Base-by-base conservation (phyloP, 2,329 filamentous ascomycete species). In the Coniochaeta hoffmannii region DNA sequence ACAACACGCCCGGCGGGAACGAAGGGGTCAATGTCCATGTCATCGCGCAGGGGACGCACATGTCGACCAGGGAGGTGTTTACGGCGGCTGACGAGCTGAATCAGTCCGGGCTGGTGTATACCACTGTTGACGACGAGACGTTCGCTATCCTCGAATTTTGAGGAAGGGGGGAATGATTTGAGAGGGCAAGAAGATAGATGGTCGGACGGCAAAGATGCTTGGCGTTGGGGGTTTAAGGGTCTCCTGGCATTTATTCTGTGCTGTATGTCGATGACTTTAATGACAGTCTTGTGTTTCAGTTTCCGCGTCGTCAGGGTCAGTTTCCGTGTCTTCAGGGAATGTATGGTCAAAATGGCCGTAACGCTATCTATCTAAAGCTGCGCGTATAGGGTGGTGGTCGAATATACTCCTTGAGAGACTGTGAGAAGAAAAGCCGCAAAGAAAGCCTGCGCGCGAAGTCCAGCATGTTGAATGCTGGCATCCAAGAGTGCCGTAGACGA, bases 41-140 rank as follows among this genome's bases (percentile, higher is more conserved):
- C 58, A 89, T 99, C 63, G 85, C 88, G 11, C 76, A 77, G 50
- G 77, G 80, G 57, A 76, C 87, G 17, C 77, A 81, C 8, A 72
- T 97, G 72, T 78, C 86, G 9, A 72, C 85, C 30, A 77, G 78
- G 26, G 89, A 95, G 49, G 88, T 94, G 14, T 75, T 86, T 62
- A 82, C 80, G 53, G 92, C 85, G n/a, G 84, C 88, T 10, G 90
- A 96, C 63, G 91, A 97, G 71, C 71, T 99, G 65, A 71, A 90
- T 44, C 77, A 77, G 2, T 73, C 82, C 55, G 90, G 91, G 30
- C 68, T 90, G 63, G 89, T 96, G 61, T 99, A 90, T 73, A 90
- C 90, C 28, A 99, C 95, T 10, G 81, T 96, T 7, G 91, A 97
- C 71, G 93, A 97, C 65, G 81, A 89, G 71, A 97, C 93, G 1